Percentiles rank a stretch among this genome's conserved stretches.
Evolutionary conservation across 1,284 basidiomycete genomes (phyloP).

Genomic region (Cryptococcus sp.): DNA sequence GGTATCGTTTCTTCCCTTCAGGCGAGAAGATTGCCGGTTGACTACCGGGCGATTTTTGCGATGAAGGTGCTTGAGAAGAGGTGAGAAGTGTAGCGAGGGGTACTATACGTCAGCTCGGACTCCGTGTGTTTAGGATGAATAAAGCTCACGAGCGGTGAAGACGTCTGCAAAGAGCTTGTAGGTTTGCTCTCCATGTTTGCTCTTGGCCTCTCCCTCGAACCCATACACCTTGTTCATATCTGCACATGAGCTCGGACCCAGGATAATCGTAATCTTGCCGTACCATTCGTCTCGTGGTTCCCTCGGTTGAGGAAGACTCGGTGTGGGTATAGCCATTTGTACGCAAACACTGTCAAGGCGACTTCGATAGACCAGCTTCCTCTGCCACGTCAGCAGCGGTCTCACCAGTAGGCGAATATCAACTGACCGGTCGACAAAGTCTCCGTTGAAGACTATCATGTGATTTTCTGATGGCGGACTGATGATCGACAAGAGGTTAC

Average conservation of each 20-base stretch:
- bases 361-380: slow-evolving; percentile 67
- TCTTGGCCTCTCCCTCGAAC: slow-evolving; percentile 94
- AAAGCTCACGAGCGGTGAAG: slow-evolving; percentile 73
- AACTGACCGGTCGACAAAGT: slow-evolving; percentile 86
- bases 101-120: slow-evolving; percentile 51
- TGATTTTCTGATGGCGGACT: slow-evolving; percentile 75
- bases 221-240: slow-evolving; percentile 80
- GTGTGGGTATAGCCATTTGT: slow-evolving; percentile 91
- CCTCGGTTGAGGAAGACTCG: slow-evolving; percentile 88
- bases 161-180: slow-evolving; percentile 85
- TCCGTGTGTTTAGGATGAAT: background rate
- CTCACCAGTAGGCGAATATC: background rate
- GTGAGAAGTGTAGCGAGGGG: slow-evolving; percentile 83
- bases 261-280: slow-evolving; percentile 1
- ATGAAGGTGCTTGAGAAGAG: slow-evolving; percentile 59
- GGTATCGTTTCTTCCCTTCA: slow-evolving; percentile 80
- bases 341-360: slow-evolving; percentile 86
- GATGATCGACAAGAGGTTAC: slow-evolving; percentile 81
- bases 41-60: slow-evolving; percentile 43
- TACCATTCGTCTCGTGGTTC: slow-evolving; percentile 81
- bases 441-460: slow-evolving; percentile 83
- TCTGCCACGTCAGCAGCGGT: background rate
- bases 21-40: slow-evolving; percentile 65
- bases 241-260: slow-evolving; percentile 13
- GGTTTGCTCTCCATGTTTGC: slow-evolving; percentile 87